Evolutionary conservation across 1,284 basidiomycete genomes (phyloP).

Genomic region (Microbotryum saponariae): DNA sequence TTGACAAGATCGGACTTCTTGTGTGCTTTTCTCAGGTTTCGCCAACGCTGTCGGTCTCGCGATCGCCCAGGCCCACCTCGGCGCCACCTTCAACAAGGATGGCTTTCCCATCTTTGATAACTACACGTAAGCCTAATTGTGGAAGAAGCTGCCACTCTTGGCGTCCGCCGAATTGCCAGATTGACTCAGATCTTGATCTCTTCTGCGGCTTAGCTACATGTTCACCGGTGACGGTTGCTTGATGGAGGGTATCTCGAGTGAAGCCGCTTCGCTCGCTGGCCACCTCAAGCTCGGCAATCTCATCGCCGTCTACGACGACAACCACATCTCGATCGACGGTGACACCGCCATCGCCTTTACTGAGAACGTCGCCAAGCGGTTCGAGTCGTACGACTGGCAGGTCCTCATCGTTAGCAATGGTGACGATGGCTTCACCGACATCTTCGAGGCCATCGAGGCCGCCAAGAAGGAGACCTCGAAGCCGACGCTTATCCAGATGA

Average conservation of each 20-base stretch:
- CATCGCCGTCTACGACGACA: conserved; percentile 85
- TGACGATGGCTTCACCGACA: conserved; percentile 63
- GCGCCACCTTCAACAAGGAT: conserved; percentile 80
- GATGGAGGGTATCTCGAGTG: conserved; percentile 87
- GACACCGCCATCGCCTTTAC: conserved; percentile 88
- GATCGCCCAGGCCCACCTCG: conserved; percentile 84
- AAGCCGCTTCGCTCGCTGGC: conserved; percentile 84
- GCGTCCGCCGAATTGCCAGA: conserved; percentile 1
- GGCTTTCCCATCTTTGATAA: conserved; percentile 78
- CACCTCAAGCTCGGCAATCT: conserved; percentile 89
- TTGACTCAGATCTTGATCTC: conserved; percentile 13
- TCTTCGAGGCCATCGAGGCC: conserved; percentile 70
- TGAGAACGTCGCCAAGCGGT: conserved; percentile 81
- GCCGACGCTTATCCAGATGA: conserved; percentile 66
- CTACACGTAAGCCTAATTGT: conserved; percentile 65
- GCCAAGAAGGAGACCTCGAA: conserved; percentile 69
- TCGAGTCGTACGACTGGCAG: conserved; percentile 88
- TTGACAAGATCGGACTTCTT: not conserved
- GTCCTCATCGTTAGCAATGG: conserved; percentile 52
- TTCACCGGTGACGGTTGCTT: conserved; percentile 92
- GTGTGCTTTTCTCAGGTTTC: conserved; percentile 46
- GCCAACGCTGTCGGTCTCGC: conserved; percentile 87
- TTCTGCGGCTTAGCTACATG: conserved; percentile 45
- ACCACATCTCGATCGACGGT: conserved; percentile 90
- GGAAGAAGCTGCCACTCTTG: too few relatives aligned